Percentiles rank a stretch among this genome's conserved stretches.
These are phyloP conservation scores for Flaveria linearis DNA, from an alignment of 129 eudicot species.

Conservation along the genomic window DNA sequence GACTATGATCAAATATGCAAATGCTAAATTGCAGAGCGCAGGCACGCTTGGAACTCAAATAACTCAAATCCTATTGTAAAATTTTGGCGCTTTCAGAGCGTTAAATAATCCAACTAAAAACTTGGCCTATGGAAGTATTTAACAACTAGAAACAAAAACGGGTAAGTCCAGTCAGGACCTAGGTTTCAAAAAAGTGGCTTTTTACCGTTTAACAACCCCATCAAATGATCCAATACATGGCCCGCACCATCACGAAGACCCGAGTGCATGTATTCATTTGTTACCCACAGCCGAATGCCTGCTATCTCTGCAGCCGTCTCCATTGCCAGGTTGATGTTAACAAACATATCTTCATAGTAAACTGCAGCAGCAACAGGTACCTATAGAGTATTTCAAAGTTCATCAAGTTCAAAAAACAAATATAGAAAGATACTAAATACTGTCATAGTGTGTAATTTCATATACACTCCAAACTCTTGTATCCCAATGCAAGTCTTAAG, in stretches of 20 bases:
- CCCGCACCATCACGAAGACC: conserved; percentile 74
- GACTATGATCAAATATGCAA: neutral
- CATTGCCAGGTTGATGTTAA: conserved; percentile 71
- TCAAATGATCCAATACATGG: conserved; percentile 71
- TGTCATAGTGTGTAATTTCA: no score
- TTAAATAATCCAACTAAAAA: neutral
- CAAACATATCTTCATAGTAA: conserved; percentile 86
- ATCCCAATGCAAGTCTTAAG: no score
- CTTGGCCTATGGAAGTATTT: neutral
- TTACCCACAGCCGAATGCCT: conserved; percentile 80
- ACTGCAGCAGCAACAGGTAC: conserved; percentile 97
- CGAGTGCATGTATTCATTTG: conserved; percentile 95
- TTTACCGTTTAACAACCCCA: conserved; percentile 77
- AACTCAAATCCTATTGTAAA: conserved; percentile 3
- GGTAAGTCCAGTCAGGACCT: neutral
- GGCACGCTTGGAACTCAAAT: neutral
- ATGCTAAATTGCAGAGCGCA: neutral
- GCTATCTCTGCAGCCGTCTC: conserved; percentile 71
- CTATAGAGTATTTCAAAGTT: conserved; percentile 39
- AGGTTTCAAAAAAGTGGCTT: conserved; percentile 70
- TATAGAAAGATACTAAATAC: neutral
- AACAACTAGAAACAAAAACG: conserved; percentile 8
- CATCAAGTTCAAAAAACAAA: conserved; percentile 4
- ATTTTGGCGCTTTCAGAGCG: neutral
- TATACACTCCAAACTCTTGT: no score